Evolutionary conservation across 768 basidiomycete genomes (phyloP), one percentile per base, ranked within the genome.

Genomic region (Austroboletus eburneus): DNA sequence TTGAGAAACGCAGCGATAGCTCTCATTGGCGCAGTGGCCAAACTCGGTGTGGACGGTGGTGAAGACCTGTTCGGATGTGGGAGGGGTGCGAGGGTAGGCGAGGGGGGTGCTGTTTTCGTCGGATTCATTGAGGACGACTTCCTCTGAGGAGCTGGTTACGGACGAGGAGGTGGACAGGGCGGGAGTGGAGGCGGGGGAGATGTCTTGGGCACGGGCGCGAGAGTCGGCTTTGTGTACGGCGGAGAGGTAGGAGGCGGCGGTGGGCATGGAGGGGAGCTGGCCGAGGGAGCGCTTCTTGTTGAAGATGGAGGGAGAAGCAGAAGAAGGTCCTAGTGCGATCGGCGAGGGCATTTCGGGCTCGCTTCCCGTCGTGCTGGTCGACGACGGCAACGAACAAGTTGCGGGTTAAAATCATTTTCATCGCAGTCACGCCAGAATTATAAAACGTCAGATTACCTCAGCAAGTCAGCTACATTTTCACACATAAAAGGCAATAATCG

Each of bases 21-120:
- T 72, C 51, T 87, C 80, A 57, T 91, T 83, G 21, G 79, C 81
- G 59, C 89, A 92, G 66, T 92, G 91, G 1, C 94, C 94, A 63
- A 94, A 97, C 69, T 97, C 94, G 21, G 87, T 78, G 69, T 98
- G 89, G 33, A 87, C 76, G 12, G 87, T 88, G 33, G 69, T 76
- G 64, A 87, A 88, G 23, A 83, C 74, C 59, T 91, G 84, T 61
- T 86, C 83, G 0, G 87, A 91, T 30, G 85, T 90, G 1, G 89
- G 89, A 2, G 89, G 82, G n/a, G 68, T 70, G 39, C 69, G 58
- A 16, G 87, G 86, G 43, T 79, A 72, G 8, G 78, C 64, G 37
- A 90, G 77, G 8, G 78, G 79, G 46, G 84, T 78, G 54, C 72
- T 71, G 55, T 75, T 72, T 42, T 68, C 62, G 24, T 84, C 78